Evolutionary conservation across 2,329 filamentous ascomycete species (phyloP).

Genomic region (Phialophora chinensis): DNA sequence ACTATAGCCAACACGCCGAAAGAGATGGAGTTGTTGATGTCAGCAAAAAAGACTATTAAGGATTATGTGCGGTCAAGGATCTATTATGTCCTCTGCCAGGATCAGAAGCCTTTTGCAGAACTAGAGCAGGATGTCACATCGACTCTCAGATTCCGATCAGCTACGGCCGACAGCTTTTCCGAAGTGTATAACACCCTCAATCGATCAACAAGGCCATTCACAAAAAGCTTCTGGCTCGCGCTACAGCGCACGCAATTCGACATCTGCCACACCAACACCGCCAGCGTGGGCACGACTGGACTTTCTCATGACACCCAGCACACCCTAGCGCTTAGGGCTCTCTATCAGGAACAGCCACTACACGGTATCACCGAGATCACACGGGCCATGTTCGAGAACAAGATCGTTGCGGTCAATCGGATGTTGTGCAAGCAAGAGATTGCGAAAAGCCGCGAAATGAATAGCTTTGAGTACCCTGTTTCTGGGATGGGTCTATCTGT

Average conservation of each 20-base stretch:
- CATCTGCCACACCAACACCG: conserved; percentile 8
- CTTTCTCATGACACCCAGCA: neutral
- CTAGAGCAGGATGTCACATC: conserved; percentile 17
- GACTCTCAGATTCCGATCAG: conserved; percentile 16
- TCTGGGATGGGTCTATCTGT: neutral
- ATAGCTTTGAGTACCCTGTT: neutral
- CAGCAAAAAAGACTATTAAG: conserved; percentile 42
- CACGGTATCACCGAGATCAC: conserved; percentile 20
- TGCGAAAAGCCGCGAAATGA: neutral
- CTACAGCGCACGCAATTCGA: conserved; percentile 27
- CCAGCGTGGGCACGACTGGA: conserved; percentile 14
- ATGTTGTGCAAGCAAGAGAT: neutral
- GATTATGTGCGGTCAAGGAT: conserved; percentile 44
- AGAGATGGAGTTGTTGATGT: conserved; percentile 31
- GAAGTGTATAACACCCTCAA: conserved; percentile 24
- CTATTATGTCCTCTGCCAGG: conserved; percentile 37
- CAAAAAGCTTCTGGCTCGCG: conserved; percentile 43
- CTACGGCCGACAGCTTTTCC: conserved; percentile 10
- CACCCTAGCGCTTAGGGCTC: conserved; percentile 7
- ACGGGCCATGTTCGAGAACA: neutral
- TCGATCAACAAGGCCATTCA: conserved; percentile 37
- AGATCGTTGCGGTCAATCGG: conserved; percentile 13
- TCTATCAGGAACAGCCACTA: conserved; percentile 7
- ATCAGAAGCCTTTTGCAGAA: conserved; percentile 9
- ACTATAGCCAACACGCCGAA: conserved; percentile 32